Conservation (phyloP, 805 yeast species). For the Monosporozyma yasuniensis region DNA sequence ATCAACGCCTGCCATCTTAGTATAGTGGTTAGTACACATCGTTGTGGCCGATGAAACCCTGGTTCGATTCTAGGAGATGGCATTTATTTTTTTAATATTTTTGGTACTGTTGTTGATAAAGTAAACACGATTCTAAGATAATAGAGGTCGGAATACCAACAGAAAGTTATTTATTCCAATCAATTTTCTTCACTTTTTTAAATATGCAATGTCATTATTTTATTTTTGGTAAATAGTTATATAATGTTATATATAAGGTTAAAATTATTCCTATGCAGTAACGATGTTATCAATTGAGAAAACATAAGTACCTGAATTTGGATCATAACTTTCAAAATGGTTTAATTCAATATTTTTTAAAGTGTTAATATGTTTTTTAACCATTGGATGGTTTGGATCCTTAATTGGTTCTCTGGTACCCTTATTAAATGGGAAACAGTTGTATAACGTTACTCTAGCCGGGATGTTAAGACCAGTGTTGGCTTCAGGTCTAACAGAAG, state of each 20-base stretch:
- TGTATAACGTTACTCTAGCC: constrained; percentile 62
- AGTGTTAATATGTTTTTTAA: constrained; percentile 57
- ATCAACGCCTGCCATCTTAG: not conserved
- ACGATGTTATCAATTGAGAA: constrained; percentile 35
- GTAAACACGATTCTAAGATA: too few species aligned
- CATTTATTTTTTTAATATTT: not conserved
- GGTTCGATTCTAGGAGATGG: constrained; percentile 1
- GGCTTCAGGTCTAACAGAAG: constrained; percentile 44
- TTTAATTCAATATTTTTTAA: constrained; percentile 48
- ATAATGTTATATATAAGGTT: not conserved
- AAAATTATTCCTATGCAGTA: not conserved
- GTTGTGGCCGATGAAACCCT: constrained; percentile 1
- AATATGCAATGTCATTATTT: not conserved
- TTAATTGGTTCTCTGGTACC: constrained; percentile 64
- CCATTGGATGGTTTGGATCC: constrained; percentile 67
- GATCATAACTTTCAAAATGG: constrained; percentile 67
- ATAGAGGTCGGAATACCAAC: too few species aligned
- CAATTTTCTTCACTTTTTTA: too few species aligned
- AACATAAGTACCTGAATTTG: constrained; percentile 63
- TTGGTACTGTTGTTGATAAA: too few species aligned
- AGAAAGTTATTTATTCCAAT: too few species aligned
- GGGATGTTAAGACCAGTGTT: constrained; percentile 84
- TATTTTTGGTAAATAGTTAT: not conserved
- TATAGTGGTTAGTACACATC: constrained; percentile 1
- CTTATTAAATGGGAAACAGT: constrained; percentile 71